Evolutionary conservation across 2,329 filamentous ascomycete genomes (phyloP), one percentile per base, ranked within the genome.

Genomic region (Aspergillus sp.): DNA sequence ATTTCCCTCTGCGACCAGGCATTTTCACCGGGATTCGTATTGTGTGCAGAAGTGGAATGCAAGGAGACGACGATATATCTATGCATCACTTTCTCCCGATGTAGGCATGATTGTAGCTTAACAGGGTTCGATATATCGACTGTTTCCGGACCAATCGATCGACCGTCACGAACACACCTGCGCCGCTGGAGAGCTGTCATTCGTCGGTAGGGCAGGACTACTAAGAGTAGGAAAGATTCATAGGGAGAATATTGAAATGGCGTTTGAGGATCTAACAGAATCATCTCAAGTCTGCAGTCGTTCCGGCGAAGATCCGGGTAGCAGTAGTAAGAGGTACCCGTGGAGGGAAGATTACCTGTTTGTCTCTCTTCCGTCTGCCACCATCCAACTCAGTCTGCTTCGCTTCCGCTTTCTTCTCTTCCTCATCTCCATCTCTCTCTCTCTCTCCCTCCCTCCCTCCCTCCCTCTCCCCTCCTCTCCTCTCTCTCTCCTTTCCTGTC

Each of bases 151-250:
- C 53, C 53, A 55, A 55, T 55, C 42, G 48, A 35, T 45, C 47
- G 33, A 40, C 53, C 32, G 35, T 35, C 38, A 44, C 41, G 36
- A 36, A 50, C 49, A 53, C 49, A 65, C 63, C 63, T 59, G 63
- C 47, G 45, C 55, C 8, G 22, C 54, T 5, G 53, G 48, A 38
- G 52, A 35, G 10, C 52, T 60, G 54, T 58, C 57, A 66, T 66
- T 66, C 63, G 63, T 56, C 62, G 52, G 49, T 55, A 17, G 16
- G 4, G 4, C 11, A 4, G 22, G 22, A 22, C 5, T 22, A 22
- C 22, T 22, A 22, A 22, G 22, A 22, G 22, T 22, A 4, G 22
- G 5, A 4, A 22, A 22, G 22, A 22, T 7, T 22, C 5, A 22
- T 22, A 7, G 22, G 5, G 22, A 22, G 22, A 22, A 22, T 4